Percentiles rank a stretch among this genome's conserved stretches.
These are phyloP conservation scores for Lactifluus subvellereus DNA, from an alignment of 768 basidiomycete genomes.

Conservation along the genomic window DNA sequence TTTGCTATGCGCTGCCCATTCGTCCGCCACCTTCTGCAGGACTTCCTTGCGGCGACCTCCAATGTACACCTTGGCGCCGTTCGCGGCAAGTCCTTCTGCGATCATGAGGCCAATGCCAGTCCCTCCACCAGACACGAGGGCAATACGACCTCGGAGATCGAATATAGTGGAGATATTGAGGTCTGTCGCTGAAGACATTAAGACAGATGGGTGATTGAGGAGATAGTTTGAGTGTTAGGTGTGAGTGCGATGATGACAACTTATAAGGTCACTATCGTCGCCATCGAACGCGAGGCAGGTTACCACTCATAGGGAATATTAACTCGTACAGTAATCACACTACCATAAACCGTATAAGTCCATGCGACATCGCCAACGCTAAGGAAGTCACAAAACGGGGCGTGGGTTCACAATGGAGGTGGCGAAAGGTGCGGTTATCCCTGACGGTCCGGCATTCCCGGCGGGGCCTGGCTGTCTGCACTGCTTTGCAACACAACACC, in stretches of 20 bases:
- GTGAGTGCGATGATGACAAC: background rate
- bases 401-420: too few species aligned
- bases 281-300: too few species aligned
- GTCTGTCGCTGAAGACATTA: conserved; percentile 7
- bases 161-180: conserved; percentile 16
- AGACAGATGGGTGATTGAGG: too few species aligned
- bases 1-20: conserved; percentile 39
- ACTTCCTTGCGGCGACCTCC: conserved; percentile 63
- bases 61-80: conserved; percentile 79
- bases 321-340: too few species aligned
- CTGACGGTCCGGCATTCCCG: background rate
- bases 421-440: too few species aligned
- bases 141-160: conserved; percentile 23
- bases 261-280: too few species aligned
- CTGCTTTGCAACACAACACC: background rate
- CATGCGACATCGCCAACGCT: too few species aligned
- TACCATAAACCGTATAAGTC: too few species aligned
- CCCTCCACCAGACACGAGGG: conserved; percentile 27
- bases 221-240: background rate
- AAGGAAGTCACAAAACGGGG: too few species aligned
- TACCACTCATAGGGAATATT: too few species aligned
- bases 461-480: too few species aligned
- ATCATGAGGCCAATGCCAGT: conserved; percentile 55
- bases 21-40: conserved; percentile 45
- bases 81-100: conserved; percentile 63